Base-by-base conservation (phyloP, 1,284 basidiomycete species). In the Malassezia dermatis region DNA sequence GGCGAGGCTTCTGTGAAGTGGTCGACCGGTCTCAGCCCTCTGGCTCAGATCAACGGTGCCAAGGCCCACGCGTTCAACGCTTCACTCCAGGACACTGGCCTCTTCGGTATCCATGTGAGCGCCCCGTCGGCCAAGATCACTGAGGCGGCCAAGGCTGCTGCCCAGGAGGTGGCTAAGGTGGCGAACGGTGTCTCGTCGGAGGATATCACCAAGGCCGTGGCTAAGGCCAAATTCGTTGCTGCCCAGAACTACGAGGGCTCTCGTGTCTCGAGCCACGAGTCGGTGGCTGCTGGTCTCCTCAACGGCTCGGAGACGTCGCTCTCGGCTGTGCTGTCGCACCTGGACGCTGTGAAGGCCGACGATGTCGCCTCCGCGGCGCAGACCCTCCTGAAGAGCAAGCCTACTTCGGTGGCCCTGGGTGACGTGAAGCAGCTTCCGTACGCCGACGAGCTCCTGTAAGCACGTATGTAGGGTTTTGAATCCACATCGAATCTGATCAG, bases 1-100 rank as follows among this genome's bases (percentile, higher is more conserved):
- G 70, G 70, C 34, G 62, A 65, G 37, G 58, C 64, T 21, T 60
- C 60, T 13, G 67, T 74, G 59, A 74, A 73, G 65, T 74, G 71
- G 71, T 62, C 56, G 48, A 52, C 59, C 37, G 70, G 71, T 30
- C 45, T 60, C 24, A 67, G 69, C 23, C 67, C 70, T 15, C 61
- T 74, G 24, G 56, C 62, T 8, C 55, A 44, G 48, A 55, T 66
- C 26, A 12, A 19, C 11, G 66, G 66, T 45, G 63, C 64, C 41
- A 39, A 58, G 45, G 71, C 65, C 7, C 49, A 58, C 26, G 64
- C 70, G 21, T 73, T 74, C 67, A 73, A 70, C 65, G 46, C 68
- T 13, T 41, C 56, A 43, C 70, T 69, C 54, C 60, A 60, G 52
- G 67, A 71, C 57, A 59, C 62, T 4, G 71, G 71, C 39, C 51